Percentiles rank a stretch among this genome's conserved stretches.
These are phyloP conservation scores for Leishmania mexicana DNA, from an alignment of 208 protist species.

Conservation along the genomic window DNA sequence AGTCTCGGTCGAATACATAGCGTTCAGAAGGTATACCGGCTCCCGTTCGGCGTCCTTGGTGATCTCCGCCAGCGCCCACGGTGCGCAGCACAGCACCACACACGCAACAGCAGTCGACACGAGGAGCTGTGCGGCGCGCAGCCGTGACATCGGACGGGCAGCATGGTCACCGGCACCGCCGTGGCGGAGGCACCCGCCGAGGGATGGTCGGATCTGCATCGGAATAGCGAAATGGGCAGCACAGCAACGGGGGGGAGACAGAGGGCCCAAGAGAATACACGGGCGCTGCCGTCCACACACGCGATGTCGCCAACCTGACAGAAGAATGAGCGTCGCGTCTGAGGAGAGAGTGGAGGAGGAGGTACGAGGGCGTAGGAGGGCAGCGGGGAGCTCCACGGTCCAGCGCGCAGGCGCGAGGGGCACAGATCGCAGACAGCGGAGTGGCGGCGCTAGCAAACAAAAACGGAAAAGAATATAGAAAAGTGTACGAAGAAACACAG, in stretches of 20 bases:
- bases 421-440: background rate
- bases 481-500: background rate
- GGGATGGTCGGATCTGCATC: background rate
- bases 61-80: background rate
- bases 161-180: background rate
- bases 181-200: background rate
- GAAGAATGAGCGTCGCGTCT: background rate
- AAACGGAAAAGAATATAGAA: background rate
- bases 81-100: background rate
- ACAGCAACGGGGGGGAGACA: background rate
- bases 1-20: constrained; percentile 9
- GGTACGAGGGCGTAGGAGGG: background rate
- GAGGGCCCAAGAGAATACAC: background rate
- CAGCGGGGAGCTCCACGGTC: background rate
- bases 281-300: background rate
- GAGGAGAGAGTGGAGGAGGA: background rate
- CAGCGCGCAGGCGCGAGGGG: too few relatives aligned
- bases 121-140: background rate
- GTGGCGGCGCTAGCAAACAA: background rate
- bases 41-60: background rate
- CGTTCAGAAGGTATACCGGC: constrained; percentile 19
- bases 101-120: background rate
- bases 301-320: background rate
- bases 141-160: background rate
- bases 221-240: background rate